These are phyloP conservation scores for Nigrospora oryzae DNA, from an alignment of 2,329 filamentous ascomycete genomes.

Conservation along the genomic window DNA sequence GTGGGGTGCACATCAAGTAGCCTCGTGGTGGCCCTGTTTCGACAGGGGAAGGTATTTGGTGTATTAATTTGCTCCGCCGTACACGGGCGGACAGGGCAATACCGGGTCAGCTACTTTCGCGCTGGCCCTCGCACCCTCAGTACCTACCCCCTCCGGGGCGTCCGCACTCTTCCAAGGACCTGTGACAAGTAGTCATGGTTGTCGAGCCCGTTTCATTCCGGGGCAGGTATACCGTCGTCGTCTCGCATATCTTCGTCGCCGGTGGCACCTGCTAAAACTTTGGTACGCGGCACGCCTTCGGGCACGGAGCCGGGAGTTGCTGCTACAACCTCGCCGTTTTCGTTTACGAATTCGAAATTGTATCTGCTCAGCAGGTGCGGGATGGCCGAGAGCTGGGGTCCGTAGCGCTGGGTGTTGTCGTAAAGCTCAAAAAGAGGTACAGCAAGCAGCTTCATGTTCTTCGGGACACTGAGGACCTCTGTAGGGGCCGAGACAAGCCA, in stretches of 20 bases:
- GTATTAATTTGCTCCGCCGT: too few species aligned
- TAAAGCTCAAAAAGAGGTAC: slow-evolving; percentile 97
- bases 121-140: too few species aligned
- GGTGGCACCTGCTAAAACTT: slow-evolving; percentile 47
- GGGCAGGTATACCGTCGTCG: slow-evolving; percentile 3
- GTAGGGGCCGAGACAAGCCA: slow-evolving; percentile 12
- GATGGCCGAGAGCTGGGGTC: slow-evolving; percentile 91
- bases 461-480: slow-evolving; percentile 94
- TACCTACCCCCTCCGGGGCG: too few species aligned
- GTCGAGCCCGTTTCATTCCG: not conserved
- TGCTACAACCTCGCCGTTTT: slow-evolving; percentile 79
- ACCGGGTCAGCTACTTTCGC: too few species aligned
- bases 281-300: slow-evolving; percentile 54
- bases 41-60: too few species aligned
- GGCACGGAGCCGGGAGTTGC: slow-evolving; percentile 67
- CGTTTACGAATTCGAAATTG: slow-evolving; percentile 96
- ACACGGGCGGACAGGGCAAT: too few species aligned
- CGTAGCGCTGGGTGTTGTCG: slow-evolving; percentile 92
- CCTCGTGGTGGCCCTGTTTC: too few species aligned
- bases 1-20: too few species aligned
- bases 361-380: slow-evolving; percentile 91
- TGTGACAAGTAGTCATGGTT: too few species aligned
- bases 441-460: slow-evolving; percentile 98
- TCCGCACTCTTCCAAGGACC: too few species aligned
- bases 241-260: slow-evolving; percentile 52